Conservation (phyloP, 1,284 basidiomycete genomes). For the Naganishia sp. region DNA sequence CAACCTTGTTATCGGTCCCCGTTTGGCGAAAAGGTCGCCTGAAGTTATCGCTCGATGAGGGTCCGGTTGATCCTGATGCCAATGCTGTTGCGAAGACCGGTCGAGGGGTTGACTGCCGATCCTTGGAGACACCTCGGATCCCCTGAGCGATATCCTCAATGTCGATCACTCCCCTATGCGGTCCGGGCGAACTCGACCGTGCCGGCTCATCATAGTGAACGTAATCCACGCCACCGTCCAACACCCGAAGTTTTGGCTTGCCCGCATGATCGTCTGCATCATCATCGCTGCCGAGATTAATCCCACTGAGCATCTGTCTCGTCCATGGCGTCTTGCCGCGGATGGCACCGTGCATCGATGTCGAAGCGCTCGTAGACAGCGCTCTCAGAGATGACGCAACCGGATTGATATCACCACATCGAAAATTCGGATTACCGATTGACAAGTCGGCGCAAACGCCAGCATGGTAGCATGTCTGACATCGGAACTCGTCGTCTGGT, state of each 20-base stretch:
- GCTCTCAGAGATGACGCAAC: neutral
- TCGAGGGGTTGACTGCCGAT: neutral
- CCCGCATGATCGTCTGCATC: neutral
- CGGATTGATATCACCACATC: conserved; percentile 13
- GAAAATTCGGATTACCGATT: conserved; percentile 5
- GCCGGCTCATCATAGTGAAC: conserved; percentile 10
- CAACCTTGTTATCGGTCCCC: conserved; percentile 2
- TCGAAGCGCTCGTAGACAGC: neutral
- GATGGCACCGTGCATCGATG: no score
- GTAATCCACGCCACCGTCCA: conserved; percentile 11
- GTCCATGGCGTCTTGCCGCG: conserved; percentile 20
- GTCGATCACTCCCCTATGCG: neutral
- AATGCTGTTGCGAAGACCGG: neutral
- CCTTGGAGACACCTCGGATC: neutral
- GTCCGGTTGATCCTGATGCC: neutral
- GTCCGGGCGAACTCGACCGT: neutral
- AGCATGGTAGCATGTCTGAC: conserved; percentile 21
- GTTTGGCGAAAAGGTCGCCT: neutral
- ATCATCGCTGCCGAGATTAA: neutral
- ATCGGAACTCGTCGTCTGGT: conserved; percentile 14
- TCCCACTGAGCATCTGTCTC: neutral
- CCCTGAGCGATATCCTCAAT: conserved; percentile 14
- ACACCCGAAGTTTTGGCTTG: neutral
- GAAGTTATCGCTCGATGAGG: neutral
- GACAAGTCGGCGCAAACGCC: conserved; percentile 19